Conservation (phyloP, 306 rosid genomes). For the Cucurbita maxima region DNA sequence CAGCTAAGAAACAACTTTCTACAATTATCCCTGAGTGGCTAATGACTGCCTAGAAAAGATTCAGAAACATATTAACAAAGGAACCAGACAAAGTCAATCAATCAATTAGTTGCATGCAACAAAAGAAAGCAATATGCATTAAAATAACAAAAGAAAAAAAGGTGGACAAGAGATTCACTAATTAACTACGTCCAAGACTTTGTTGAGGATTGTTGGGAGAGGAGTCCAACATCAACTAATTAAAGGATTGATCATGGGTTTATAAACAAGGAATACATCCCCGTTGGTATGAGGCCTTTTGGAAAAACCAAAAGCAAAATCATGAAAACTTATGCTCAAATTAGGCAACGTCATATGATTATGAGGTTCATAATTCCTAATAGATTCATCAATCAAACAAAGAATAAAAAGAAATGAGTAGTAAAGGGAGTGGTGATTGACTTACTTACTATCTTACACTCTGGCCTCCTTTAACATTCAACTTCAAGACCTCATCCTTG, state of each 20-base stretch:
- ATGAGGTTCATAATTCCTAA: too few species aligned
- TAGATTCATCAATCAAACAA: background rate
- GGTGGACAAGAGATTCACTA: background rate
- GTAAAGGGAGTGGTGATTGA: background rate
- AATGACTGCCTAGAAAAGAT: background rate
- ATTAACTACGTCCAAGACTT: background rate
- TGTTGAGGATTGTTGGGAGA: too few species aligned
- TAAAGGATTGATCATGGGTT: too few species aligned
- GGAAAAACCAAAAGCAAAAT: too few species aligned
- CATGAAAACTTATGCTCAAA: too few species aligned
- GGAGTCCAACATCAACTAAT: too few species aligned
- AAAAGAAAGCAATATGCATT: background rate
- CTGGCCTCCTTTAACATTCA: constrained; percentile 30
- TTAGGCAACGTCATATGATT: too few species aligned
- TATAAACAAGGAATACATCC: too few species aligned
- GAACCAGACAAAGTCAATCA: too few species aligned
- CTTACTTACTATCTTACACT: constrained; percentile 31
- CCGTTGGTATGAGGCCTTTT: too few species aligned
- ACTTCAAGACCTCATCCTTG: constrained; percentile 47
- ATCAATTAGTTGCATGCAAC: background rate
- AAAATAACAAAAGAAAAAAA: background rate
- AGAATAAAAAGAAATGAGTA: background rate
- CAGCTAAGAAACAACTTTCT: background rate
- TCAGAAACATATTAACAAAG: background rate
- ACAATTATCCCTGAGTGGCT: background rate